Percentiles rank a stretch among this genome's conserved stretches.
phyloP scores from a whole-genome alignment of 306 rosid genomes.

The Cicer judaicum region DNA sequence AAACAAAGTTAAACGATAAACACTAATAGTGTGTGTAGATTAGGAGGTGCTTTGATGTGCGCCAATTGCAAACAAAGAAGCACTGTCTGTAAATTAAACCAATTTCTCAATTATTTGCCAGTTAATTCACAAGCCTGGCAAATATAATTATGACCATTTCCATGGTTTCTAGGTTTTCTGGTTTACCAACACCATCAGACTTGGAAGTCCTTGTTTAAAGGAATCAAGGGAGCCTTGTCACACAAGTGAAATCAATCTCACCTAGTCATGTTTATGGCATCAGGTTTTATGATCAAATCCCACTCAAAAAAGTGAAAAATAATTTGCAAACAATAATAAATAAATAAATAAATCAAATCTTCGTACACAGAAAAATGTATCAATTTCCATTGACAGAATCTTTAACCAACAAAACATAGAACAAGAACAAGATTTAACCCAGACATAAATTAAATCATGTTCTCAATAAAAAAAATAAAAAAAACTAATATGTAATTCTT shows the following conservation, averaged over 20 bases:
- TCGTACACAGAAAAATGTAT: background rate
- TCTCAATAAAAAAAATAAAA: background rate
- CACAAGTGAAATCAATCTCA: too few species aligned
- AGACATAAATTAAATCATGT: slow-evolving; percentile 35
- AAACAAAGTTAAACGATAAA: too few species aligned
- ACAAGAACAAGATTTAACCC: slow-evolving; percentile 46
- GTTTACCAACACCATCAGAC: too few species aligned
- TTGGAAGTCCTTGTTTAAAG: too few species aligned
- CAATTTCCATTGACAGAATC: background rate
- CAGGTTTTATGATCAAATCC: too few species aligned
- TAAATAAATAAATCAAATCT: background rate
- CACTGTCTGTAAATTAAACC: background rate
- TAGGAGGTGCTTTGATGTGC: too few species aligned
- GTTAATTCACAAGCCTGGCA: too few species aligned
- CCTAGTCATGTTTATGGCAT: too few species aligned
- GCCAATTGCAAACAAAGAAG: background rate
- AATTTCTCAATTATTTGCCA: background rate
- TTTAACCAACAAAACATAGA: slow-evolving; percentile 33
- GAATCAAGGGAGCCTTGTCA: too few species aligned
- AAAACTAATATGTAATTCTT: slow-evolving; percentile 44
- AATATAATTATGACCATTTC: too few species aligned
- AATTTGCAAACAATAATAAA: background rate
- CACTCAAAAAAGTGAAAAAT: background rate
- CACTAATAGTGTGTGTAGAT: too few species aligned
- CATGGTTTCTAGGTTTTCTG: too few species aligned